Percentiles rank a stretch among this genome's conserved stretches.
These are phyloP conservation scores for Sporobolomyces phaffii DNA, from an alignment of 768 basidiomycete species.

Conservation along the genomic window DNA sequence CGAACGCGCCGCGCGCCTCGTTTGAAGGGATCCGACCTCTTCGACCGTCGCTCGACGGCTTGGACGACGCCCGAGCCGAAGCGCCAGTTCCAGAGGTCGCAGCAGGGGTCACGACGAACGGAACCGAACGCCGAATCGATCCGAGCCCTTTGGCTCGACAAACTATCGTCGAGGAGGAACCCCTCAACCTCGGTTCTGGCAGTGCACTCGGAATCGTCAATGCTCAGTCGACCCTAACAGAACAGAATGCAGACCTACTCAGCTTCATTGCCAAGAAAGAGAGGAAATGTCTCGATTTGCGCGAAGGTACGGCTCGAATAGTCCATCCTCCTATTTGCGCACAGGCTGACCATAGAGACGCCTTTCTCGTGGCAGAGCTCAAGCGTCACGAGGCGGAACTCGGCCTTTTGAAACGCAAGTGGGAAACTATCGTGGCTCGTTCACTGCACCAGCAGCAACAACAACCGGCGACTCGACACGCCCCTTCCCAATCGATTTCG, in stretches of 20 bases:
- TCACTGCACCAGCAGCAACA: conserved; percentile 14
- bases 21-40: background rate
- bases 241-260: conserved; percentile 38
- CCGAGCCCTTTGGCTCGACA: too few species aligned
- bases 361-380: conserved; percentile 38
- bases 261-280: conserved; percentile 44
- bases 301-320: conserved; percentile 36
- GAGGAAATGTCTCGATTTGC: conserved; percentile 40
- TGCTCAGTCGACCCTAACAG: conserved; percentile 28
- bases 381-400: conserved; percentile 41
- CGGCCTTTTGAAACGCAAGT: conserved; percentile 36
- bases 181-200: background rate
- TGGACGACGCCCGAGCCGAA: background rate
- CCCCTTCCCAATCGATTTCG: conserved; percentile 3
- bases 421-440: conserved; percentile 38
- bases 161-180: too few species aligned
- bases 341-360: too few species aligned
- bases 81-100: background rate
- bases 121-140: too few species aligned
- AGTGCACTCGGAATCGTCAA: background rate
- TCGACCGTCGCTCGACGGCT: background rate
- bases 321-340: too few species aligned
- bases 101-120: too few species aligned
- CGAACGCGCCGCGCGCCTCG: background rate
- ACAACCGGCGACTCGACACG: conserved; percentile 5